Evolutionary conservation across 2,329 filamentous ascomycete species (phyloP).

Genomic region (Pezicula radicicola): DNA sequence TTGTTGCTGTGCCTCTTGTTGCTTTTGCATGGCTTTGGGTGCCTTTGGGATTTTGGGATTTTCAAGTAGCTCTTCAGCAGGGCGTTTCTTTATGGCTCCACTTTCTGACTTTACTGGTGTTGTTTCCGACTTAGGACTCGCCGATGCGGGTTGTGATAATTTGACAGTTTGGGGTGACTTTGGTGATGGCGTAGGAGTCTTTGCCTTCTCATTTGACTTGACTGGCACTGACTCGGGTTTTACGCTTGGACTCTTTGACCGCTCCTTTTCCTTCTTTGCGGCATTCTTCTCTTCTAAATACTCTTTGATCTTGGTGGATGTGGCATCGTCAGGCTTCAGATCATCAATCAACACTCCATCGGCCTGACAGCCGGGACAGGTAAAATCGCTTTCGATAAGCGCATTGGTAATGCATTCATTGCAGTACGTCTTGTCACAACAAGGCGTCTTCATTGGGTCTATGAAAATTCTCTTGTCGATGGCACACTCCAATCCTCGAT

Average conservation of each 20-base stretch:
- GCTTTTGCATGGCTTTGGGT: constrained; percentile 61
- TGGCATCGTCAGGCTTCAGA: constrained; percentile 78
- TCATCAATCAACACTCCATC: constrained; percentile 93
- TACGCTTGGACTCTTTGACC: constrained; percentile 44
- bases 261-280: constrained; percentile 34
- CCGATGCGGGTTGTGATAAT: constrained; percentile 26
- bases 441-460: constrained; percentile 98
- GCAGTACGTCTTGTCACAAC: constrained; percentile 97
- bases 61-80: constrained; percentile 69
- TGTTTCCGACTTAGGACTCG: constrained; percentile 29
- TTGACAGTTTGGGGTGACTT: constrained; percentile 30
- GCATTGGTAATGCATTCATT: constrained; percentile 99
- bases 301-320: constrained; percentile 72
- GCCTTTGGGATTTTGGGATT: constrained; percentile 64
- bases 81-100: constrained; percentile 67
- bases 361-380: constrained; percentile 87
- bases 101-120: constrained; percentile 34
- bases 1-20: constrained; percentile 36
- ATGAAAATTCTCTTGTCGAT: constrained; percentile 98
- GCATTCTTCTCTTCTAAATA: constrained; percentile 60
- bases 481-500: constrained; percentile 85
- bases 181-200: constrained; percentile 30
- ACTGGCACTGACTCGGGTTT: constrained; percentile 27
- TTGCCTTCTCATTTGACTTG: constrained; percentile 23
- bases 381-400: constrained; percentile 96